These are phyloP conservation scores for Achaetomiella virescens DNA, from an alignment of 495 filamentous ascomycete genomes.

Conservation along the genomic window DNA sequence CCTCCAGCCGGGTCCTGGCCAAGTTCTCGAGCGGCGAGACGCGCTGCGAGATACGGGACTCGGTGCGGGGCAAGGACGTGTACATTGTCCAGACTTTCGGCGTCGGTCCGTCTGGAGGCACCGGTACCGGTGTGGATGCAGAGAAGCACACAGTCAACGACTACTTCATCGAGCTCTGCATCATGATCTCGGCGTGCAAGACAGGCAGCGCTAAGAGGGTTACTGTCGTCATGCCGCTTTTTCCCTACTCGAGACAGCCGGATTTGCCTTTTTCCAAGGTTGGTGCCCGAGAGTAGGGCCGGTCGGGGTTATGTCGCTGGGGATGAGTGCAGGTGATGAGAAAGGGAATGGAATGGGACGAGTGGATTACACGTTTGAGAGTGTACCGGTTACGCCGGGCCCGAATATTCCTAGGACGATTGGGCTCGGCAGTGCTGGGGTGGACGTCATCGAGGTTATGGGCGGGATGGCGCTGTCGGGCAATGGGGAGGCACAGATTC, in stretches of 20 bases:
- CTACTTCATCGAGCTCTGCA: conserved; percentile 89
- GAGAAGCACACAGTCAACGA: conserved; percentile 72
- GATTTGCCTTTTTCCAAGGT: conserved; percentile 94
- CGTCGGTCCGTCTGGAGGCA: conserved; percentile 3
- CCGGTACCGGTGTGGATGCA: conserved; percentile 46
- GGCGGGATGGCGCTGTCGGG: conserved; percentile 24
- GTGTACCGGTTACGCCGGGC: conserved; percentile 74
- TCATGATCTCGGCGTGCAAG: conserved; percentile 96
- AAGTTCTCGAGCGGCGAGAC: conserved; percentile 95
- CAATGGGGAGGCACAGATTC: not conserved
- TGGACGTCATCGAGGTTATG: conserved; percentile 62
- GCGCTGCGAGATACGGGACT: conserved; percentile 90
- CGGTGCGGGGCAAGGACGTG: conserved; percentile 94
- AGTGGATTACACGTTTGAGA: conserved; percentile 49
- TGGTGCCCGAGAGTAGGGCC: conserved; percentile 86
- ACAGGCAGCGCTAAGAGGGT: conserved; percentile 87
- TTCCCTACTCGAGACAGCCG: conserved; percentile 91
- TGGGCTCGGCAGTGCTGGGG: conserved; percentile 51
- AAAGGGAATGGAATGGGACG: not conserved
- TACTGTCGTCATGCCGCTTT: conserved; percentile 89
- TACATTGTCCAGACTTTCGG: conserved; percentile 81
- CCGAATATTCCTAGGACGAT: conserved; percentile 58
- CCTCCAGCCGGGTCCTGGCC: conserved; percentile 70
- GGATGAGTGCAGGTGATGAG: not conserved
- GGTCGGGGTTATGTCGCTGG: not conserved